Percentiles rank a stretch among this genome's conserved stretches.
phyloP scores from a whole-genome alignment of 2,329 filamentous ascomycete genomes.

The Magnaporthiopsis poae region DNA sequence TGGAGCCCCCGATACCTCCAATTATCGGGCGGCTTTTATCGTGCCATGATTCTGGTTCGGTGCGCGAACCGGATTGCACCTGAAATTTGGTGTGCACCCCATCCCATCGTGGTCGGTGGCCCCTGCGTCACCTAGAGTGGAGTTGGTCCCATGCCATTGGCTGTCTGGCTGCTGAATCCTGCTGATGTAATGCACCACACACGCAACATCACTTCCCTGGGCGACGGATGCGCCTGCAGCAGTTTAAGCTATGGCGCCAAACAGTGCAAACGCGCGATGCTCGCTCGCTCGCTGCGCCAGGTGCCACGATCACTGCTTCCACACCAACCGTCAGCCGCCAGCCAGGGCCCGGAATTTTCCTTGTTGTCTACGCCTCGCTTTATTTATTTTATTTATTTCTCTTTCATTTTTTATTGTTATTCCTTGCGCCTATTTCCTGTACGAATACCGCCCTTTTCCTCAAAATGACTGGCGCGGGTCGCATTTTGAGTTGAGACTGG shows the following conservation, averaged over 20 bases:
- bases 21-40: too few relatives aligned
- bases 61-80: not conserved
- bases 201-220: not conserved
- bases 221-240: too few relatives aligned
- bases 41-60: too few relatives aligned
- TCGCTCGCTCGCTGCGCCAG: not conserved
- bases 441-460: not conserved
- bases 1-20: too few relatives aligned
- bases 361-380: not conserved
- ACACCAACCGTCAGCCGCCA: not conserved
- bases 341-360: not conserved
- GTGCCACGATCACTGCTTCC: not conserved
- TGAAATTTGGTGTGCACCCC: not conserved
- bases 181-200: not conserved
- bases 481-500: not conserved
- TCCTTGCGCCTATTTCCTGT: not conserved
- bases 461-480: not conserved
- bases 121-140: too few relatives aligned
- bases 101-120: too few relatives aligned
- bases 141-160: not conserved
- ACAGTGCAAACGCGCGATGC: not conserved
- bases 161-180: not conserved
- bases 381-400: not conserved
- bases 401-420: too few relatives aligned
- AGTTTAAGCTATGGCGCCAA: not conserved